Base-by-base conservation (phyloP, 305 asterid genomes). In the Petunia hybrid region DNA sequence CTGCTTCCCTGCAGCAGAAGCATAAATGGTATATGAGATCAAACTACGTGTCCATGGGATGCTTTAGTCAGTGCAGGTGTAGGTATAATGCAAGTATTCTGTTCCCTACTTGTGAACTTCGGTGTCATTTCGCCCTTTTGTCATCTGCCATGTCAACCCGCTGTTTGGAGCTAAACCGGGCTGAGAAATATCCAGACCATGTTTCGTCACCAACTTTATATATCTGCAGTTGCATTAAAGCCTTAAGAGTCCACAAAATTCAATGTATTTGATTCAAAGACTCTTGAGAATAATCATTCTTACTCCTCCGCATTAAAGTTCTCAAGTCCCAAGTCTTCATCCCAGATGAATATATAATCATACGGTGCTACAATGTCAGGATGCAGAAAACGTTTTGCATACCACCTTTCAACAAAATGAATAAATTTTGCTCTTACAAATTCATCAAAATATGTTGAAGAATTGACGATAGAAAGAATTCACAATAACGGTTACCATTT, bases 91-190 rank as follows among this genome's bases (percentile, higher is more conserved):
- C 9, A 56, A 45, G 68, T 81, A 79, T 8, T n/a, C 40, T 14
- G 14, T 35, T 56, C 74, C 92, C n/a, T 90, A 94, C 98, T 90
- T 95, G 90, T 95, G 98, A 68, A 95, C 96, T 87, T 95, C 98
- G 78, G 88, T 85, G 79, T 92, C 95, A 41, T 92, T 91, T 83
- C 90, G 89, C 83, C 79, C 89, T 83, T 84, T 88, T 2, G 98
- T 95, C 98, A 95, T 93, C 83, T 87, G 91, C 98, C 98, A 95
- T 14, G 98, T 91, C 89, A 92, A 85, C 56, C 97, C 96, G 80
- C 98, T 92, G 48, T 92, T 92, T 45, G 93, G 92, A 16, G 91
- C 91, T 83, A 93, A 86, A 84, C 96, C 98, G 8, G 98, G 98
- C 86, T 95, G 98, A 22, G 98, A 95, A 84, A 95, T 93, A 4